Base-by-base conservation (phyloP, 225 moss, liverwort and hornwort genomes). In the Physcomitrellopsis africana region DNA sequence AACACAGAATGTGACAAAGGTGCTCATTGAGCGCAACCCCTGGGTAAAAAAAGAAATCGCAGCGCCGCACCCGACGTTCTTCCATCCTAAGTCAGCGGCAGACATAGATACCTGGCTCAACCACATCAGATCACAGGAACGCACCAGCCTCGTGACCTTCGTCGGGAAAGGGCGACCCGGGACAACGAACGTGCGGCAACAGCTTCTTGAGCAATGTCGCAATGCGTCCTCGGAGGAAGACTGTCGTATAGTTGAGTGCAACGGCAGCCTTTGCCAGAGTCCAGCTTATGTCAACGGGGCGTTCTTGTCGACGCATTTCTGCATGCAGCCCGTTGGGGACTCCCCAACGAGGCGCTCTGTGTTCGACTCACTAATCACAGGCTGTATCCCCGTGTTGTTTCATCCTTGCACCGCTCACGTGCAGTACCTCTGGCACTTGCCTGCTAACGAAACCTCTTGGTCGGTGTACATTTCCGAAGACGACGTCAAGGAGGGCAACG, bases 371-470 rank as follows among this genome's bases (percentile, higher is more conserved):
- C 78, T 96, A 5, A 64, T 95, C 0, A 92, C 91, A 0, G 95
- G 95, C 0, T 95, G 95, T 57, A 93, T 95, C 56, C 95, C 93
- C 0, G 93, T 96, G 7, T 46, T 96, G 8, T 96, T 96, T 62
- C 88, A 93, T 43, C 93, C 95, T 0, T 85, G 81, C 44, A 91
- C 95, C 4, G 95, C 95, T 1, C 90, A 89, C n/a, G 80, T 87
- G 59, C 93, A 96, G 57, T 96, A 96, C 48, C 91, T 93, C 4
- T 96, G 95, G 95, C 95, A 96, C 70, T 63, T 96, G 49, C 95
- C 95, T 0, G 43, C 37, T 46, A 86, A 96, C 37, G 24, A 75
- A 3, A 79, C 73, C 13, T 86, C 90, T 0, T 96, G 85, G 80
- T 96, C 95, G 0, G 93, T 96, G 3, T 96, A 86, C 45, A 86